A percentile compares a stretch with the other conserved stretches of the same genome.
These are phyloP conservation scores for Fusarium mundagurra DNA, from an alignment of 2,329 filamentous ascomycete genomes.

Conservation along the genomic window DNA sequence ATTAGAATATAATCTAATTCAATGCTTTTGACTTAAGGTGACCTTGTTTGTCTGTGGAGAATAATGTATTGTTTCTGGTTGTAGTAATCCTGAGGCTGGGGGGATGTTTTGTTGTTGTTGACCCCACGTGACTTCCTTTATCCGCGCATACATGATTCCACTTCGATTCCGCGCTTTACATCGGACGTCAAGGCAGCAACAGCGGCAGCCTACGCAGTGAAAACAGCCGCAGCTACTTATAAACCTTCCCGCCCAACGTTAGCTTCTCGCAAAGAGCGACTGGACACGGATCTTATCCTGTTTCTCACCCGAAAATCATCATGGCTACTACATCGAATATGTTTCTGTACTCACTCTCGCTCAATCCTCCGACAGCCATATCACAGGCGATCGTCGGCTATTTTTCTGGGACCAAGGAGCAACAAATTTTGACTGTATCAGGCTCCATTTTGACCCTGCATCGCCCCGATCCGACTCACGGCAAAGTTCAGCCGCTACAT, in stretches of 20 bases:
- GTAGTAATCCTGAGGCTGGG: background rate
- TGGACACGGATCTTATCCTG: fast-evolving
- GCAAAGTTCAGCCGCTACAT: constrained; percentile 84
- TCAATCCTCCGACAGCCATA: constrained; percentile 89
- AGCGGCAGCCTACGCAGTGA: background rate
- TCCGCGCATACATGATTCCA: background rate
- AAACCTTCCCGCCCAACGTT: fast-evolving
- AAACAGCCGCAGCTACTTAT: background rate
- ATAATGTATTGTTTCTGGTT: too few relatives aligned
- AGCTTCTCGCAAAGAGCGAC: too few relatives aligned
- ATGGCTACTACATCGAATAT: constrained; percentile 99
- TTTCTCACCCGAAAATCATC: fast-evolving
- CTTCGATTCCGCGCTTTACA: background rate
- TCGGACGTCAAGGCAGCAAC: background rate
- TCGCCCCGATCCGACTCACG: constrained; percentile 83
- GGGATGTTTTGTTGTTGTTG: background rate
- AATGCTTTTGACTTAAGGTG: too few relatives aligned
- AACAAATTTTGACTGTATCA: constrained; percentile 94
- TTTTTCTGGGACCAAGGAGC: constrained; percentile 94
- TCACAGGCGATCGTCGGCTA: constrained; percentile 93
- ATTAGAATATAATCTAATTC: background rate
- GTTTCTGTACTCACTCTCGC: constrained; percentile 97
- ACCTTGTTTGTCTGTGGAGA: too few relatives aligned
- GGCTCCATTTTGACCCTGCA: constrained; percentile 89
- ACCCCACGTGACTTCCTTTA: background rate